Base-by-base conservation (phyloP, 2,329 filamentous ascomycete species). In the Colletotrichum tropicale region DNA sequence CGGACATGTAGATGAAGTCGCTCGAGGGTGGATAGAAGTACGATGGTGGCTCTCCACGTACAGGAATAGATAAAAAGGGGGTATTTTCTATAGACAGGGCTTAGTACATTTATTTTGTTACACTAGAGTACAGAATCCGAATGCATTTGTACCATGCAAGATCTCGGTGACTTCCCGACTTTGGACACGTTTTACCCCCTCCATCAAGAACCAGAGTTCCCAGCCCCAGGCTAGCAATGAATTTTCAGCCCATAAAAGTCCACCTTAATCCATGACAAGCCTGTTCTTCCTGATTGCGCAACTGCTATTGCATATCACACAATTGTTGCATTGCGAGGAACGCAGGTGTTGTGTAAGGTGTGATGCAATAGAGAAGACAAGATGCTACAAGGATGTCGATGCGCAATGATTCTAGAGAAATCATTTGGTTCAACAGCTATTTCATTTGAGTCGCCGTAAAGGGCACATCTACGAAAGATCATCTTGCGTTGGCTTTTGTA, bases 321-420 rank as follows among this genome's bases (percentile, higher is more conserved):
- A 38, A 64, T 64, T 24, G 12, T 21, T 64, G 4, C 18, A 38
- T 34, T 32, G 34, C 34, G 12, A 18, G n/a, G 5, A 24, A 16
- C 8, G 32, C 60, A 26, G 13, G 24, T 38, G 2, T 30, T 18
- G 0, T 26, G n/a, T 0, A 2, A 32, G 18, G 0, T 43, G 34
- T 64, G n/a, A 2, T 8, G 30, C 7, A 43, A 38, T 32, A 28
- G 6, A n/a, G 6, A 15, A 18, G 21, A 24, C 52, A 2, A 1
- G 16, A 24, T 28, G 26, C 52, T 58, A 8, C 52, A 15, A 6
- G 15, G 21, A 58, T 0, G 18, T 28, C 4, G 12, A 28, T 24
- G 15, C 0, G 21, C 52, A 28, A 2, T 5, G 16, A 15, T 12
- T 13, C 52, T 0, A 21, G 16, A 56, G 52, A 56, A 56, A 21